A percentile compares a stretch with the other conserved stretches of the same genome.
Conservation (phyloP, 1,284 basidiomycete species). For the Moesziomyces parantarcticus region DNA sequence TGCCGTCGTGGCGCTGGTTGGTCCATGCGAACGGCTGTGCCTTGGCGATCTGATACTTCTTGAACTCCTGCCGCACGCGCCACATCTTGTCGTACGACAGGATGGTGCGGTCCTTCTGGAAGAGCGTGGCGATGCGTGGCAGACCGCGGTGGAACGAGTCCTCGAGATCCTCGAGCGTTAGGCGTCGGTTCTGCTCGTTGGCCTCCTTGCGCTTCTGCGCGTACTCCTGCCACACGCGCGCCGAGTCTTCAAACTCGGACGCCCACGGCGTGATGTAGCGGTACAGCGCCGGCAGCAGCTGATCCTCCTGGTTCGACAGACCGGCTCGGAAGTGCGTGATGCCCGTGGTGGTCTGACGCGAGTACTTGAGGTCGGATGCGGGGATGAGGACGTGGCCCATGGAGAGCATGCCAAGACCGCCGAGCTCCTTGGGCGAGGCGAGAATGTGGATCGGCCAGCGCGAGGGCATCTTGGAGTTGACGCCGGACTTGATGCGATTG, state of each 20-base stretch:
- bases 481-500: constrained; percentile 97
- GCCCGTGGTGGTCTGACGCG: constrained; percentile 94
- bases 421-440: constrained; percentile 70
- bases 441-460: constrained; percentile 86
- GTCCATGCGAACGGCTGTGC: constrained; percentile 98
- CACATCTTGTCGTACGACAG: constrained; percentile 97
- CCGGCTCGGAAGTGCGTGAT: constrained; percentile 93
- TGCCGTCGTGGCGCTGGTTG: constrained; percentile 95
- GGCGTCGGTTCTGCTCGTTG: constrained; percentile 94
- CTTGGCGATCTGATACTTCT: constrained; percentile 91
- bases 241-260: constrained; percentile 96
- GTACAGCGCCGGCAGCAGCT: constrained; percentile 86
- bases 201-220: constrained; percentile 99
- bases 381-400: constrained; percentile 99
- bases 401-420: constrained; percentile 97
- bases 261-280: constrained; percentile 99
- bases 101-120: constrained; percentile 97
- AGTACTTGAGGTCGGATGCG: constrained; percentile 95
- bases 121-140: constrained; percentile 94
- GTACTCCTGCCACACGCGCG: constrained; percentile 99
- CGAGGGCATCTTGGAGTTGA: constrained; percentile 99
- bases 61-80: constrained; percentile 86
- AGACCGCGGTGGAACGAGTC: constrained; percentile 99
- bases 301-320: constrained; percentile 79
- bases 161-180: constrained; percentile 96